Conservation (phyloP, 2,329 filamentous ascomycete genomes). For the Phialocephala subalpina region DNA sequence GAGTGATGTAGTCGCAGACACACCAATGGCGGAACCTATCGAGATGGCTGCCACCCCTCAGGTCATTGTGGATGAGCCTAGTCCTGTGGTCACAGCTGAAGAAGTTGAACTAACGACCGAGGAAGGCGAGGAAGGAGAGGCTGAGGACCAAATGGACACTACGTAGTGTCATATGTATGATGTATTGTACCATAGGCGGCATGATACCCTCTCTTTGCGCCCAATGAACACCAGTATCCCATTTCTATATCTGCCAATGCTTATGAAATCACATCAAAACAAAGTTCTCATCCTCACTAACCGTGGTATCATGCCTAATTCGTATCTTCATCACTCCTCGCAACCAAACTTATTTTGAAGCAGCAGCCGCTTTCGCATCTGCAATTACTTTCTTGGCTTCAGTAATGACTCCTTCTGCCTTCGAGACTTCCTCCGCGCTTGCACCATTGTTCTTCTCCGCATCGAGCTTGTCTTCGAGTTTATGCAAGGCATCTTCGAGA, state of each 20-base stretch:
- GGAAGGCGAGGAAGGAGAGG: constrained; percentile 46
- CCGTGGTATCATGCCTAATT: constrained; percentile 26
- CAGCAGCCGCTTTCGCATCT: constrained; percentile 1
- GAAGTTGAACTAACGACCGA: constrained; percentile 28
- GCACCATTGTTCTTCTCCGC: constrained; percentile 49
- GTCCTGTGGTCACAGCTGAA: constrained; percentile 26
- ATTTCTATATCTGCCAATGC: background rate
- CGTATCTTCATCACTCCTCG: constrained; percentile 2
- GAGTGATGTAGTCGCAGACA: constrained; percentile 40
- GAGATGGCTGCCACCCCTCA: constrained; percentile 50
- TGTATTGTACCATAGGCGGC: constrained; percentile 40
- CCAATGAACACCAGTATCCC: constrained; percentile 19
- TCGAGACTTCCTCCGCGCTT: constrained; percentile 55
- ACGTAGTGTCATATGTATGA: constrained; percentile 43
- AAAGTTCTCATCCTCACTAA: background rate
- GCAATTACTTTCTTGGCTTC: constrained; percentile 12
- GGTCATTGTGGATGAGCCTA: constrained; percentile 58
- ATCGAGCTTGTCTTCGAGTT: constrained; percentile 70
- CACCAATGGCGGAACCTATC: constrained; percentile 39
- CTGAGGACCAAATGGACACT: constrained; percentile 72
- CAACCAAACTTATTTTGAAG: background rate
- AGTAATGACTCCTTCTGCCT: constrained; percentile 52
- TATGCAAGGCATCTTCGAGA: constrained; percentile 74
- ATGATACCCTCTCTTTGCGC: constrained; percentile 37
- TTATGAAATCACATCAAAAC: constrained; percentile 1